These are phyloP conservation scores for Moringa oleifera DNA, from an alignment of 345 rosid genomes.

Conservation along the genomic window DNA sequence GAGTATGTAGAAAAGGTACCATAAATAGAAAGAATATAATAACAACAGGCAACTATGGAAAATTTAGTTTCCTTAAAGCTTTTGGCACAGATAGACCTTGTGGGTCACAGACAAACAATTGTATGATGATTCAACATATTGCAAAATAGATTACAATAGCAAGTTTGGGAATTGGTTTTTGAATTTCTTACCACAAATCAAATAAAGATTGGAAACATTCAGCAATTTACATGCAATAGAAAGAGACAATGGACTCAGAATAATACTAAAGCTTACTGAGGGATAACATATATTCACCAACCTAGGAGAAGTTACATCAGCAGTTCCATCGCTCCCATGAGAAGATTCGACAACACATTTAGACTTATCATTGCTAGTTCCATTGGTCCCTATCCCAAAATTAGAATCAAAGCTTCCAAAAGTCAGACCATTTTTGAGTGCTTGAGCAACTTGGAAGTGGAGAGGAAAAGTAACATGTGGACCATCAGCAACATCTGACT, in stretches of 20 bases:
- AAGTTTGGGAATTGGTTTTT: neutral
- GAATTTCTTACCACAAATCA: neutral
- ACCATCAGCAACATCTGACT: slow-evolving; percentile 33
- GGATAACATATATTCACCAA: slow-evolving; percentile 39
- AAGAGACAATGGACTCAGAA: neutral
- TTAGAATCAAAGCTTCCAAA: slow-evolving; percentile 80
- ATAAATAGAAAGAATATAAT: no score
- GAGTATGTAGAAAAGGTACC: no score
- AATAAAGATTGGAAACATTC: neutral
- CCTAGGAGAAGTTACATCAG: slow-evolving; percentile 52
- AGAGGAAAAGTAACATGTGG: slow-evolving; percentile 73
- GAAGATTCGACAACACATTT: slow-evolving; percentile 30
- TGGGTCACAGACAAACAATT: no score
- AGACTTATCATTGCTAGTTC: slow-evolving; percentile 27
- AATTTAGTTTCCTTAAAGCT: neutral
- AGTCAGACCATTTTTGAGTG: slow-evolving; percentile 60
- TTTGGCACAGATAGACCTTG: no score
- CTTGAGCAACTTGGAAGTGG: slow-evolving; percentile 68
- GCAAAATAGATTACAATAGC: neutral
- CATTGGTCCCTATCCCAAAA: slow-evolving; percentile 31
- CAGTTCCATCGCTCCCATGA: slow-evolving; percentile 30
- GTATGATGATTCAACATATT: neutral
- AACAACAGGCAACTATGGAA: neutral
- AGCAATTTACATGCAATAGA: neutral
- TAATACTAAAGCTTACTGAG: neutral